Evolutionary conservation across 805 yeast species (phyloP).

Genomic region (Ogataea neopini): DNA sequence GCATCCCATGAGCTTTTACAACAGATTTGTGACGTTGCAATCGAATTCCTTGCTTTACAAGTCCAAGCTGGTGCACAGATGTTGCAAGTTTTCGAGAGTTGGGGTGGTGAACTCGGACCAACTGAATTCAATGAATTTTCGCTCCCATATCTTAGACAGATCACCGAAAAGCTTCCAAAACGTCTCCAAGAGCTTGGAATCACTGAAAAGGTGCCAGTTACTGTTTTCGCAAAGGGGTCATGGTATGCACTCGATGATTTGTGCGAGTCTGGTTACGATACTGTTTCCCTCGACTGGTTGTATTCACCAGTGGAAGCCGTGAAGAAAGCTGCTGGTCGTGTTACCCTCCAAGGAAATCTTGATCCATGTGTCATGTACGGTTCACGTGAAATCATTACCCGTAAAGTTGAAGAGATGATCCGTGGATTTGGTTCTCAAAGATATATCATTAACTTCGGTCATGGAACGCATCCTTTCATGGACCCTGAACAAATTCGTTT

Average conservation of each 20-base stretch:
- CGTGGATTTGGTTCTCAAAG: constrained; percentile 83
- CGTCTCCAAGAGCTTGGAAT: constrained; percentile 74
- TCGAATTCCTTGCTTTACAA: constrained; percentile 91
- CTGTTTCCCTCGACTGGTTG: constrained; percentile 92
- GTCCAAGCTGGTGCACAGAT: constrained; percentile 98
- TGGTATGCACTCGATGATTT: constrained; percentile 93
- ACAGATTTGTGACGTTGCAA: constrained; percentile 80
- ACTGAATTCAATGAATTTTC: constrained; percentile 85
- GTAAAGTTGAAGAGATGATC: constrained; percentile 86
- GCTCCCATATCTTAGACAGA: constrained; percentile 82
- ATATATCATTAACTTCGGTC: constrained; percentile 95
- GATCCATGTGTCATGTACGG: constrained; percentile 97
- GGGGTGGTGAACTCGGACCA: constrained; percentile 98
- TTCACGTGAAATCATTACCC: constrained; percentile 72
- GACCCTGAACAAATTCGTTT: constrained; percentile 84
- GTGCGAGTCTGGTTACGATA: constrained; percentile 78
- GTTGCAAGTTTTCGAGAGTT: constrained; percentile 93
- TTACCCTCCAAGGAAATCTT: constrained; percentile 88
- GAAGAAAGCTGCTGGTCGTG: constrained; percentile 68
- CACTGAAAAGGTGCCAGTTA: constrained; percentile 73
- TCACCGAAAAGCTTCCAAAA: constrained; percentile 63
- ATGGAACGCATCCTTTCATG: constrained; percentile 98
- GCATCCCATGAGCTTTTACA: constrained; percentile 70
- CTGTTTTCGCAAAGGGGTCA: constrained; percentile 93
- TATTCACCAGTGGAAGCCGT: constrained; percentile 86